These are phyloP conservation scores for Lomentospora prolificans DNA, from an alignment of 2,329 filamentous ascomycete species.

Conservation along the genomic window DNA sequence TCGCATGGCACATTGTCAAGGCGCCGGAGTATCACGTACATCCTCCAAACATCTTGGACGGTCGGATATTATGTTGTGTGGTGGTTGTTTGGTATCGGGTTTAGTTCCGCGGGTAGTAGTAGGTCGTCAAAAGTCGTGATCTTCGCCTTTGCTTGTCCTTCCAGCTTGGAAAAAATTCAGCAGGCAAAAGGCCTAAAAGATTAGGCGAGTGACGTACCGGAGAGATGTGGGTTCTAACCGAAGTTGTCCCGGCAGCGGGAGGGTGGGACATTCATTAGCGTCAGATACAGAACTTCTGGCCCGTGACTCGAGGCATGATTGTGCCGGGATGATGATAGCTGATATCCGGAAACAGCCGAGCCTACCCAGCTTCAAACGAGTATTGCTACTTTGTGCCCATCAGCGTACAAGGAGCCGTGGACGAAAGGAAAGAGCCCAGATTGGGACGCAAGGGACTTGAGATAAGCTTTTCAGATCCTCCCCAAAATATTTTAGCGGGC, in stretches of 20 bases:
- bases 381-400: no score
- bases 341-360: conserved; percentile 4
- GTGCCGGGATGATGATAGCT: not conserved
- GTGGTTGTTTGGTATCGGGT: not conserved
- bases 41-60: conserved; percentile 49
- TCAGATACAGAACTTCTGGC: no score
- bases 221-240: no score
- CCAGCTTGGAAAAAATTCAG: conserved; percentile 4
- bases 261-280: no score
- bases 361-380: not conserved
- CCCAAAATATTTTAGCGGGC: no score
- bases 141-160: not conserved
- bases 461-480: no score
- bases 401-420: no score
- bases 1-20: not conserved
- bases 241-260: no score
- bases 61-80: not conserved
- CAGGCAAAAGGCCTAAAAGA: not conserved
- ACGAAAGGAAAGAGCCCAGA: no score
- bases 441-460: no score
- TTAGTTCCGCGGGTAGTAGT: not conserved
- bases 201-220: not conserved
- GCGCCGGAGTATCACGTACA: conserved; percentile 29
- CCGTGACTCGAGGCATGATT: not conserved
- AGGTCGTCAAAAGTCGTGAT: not conserved